Percentiles rank a stretch among this genome's conserved stretches.
phyloP scores from a whole-genome alignment of 306 rosid genomes.

The Acacia confusa region DNA sequence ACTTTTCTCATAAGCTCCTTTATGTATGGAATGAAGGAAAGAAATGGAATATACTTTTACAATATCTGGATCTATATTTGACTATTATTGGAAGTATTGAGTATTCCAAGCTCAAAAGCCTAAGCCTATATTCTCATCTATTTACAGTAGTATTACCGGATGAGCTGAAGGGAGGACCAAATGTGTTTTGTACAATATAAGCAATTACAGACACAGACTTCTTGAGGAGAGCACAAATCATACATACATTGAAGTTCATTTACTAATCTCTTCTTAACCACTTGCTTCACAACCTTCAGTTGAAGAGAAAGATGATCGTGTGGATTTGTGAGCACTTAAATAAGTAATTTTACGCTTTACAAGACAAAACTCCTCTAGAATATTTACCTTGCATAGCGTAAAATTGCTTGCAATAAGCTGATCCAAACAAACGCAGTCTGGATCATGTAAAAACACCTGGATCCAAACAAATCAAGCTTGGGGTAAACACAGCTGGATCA shows the following conservation, averaged over 20 bases:
- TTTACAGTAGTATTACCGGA: slow-evolving; percentile 26
- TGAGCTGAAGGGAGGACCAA: slow-evolving; percentile 9
- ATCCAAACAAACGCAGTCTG: too few species aligned
- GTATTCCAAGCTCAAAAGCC: background rate
- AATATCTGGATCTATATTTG: background rate
- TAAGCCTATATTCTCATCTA: slow-evolving; percentile 22
- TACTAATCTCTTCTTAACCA: background rate
- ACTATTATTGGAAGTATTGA: background rate
- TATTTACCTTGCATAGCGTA: too few species aligned
- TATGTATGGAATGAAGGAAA: background rate
- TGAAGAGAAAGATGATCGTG: background rate
- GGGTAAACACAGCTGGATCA: background rate
- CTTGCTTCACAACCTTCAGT: background rate
- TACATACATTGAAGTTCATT: background rate
- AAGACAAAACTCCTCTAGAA: too few species aligned
- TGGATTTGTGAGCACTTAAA: too few species aligned
- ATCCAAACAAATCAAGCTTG: background rate
- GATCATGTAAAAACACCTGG: too few species aligned
- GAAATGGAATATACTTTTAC: background rate
- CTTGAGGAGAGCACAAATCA: background rate
- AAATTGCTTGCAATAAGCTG: too few species aligned
- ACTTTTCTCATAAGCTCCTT: background rate
- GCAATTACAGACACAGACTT: slow-evolving; percentile 14
- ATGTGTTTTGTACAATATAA: background rate
- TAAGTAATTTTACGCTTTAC: too few species aligned